These are phyloP conservation scores for Chrysoporthe cubensis DNA, from an alignment of 2,329 filamentous ascomycete species.

Conservation along the genomic window DNA sequence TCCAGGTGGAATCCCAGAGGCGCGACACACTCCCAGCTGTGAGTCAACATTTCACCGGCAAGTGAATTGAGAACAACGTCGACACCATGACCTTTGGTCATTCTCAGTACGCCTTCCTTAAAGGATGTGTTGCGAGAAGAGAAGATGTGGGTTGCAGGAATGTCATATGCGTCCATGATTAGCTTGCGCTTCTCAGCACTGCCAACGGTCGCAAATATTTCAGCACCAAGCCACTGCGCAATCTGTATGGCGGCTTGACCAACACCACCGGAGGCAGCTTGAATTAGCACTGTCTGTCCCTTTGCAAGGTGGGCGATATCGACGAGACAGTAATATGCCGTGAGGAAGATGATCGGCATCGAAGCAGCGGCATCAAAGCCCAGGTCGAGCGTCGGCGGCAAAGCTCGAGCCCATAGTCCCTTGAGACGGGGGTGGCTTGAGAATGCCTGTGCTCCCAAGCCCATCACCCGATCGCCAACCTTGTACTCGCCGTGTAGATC, in stretches of 20 bases:
- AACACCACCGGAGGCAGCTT: constrained; percentile 46
- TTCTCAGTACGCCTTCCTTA: constrained; percentile 16
- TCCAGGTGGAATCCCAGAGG: constrained; percentile 39
- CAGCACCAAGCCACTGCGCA: constrained; percentile 40
- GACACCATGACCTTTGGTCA: constrained; percentile 25
- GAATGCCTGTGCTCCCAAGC: constrained; percentile 28
- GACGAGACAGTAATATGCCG: constrained; percentile 46
- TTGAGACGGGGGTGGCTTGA: constrained; percentile 27
- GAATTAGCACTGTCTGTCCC: constrained; percentile 44
- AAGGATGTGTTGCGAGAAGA: constrained; percentile 19
- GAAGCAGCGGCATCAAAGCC: constrained; percentile 23
- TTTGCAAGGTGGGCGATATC: constrained; percentile 35
- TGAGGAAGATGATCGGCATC: constrained; percentile 28
- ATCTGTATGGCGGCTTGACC: constrained; percentile 49
- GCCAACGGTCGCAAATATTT: constrained; percentile 46
- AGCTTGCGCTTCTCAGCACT: constrained; percentile 38
- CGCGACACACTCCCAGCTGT: constrained; percentile 39
- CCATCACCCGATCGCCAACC: constrained; percentile 36
- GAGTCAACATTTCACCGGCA: constrained; percentile 34
- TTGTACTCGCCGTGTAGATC: constrained; percentile 33
- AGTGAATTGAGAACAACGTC: constrained; percentile 30
- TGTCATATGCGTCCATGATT: constrained; percentile 38
- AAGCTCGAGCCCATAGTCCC: constrained; percentile 13
- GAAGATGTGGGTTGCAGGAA: constrained; percentile 45
- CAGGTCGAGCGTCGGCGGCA: constrained; percentile 24